Percentiles rank a stretch among this genome's conserved stretches.
phyloP scores from a whole-genome alignment of 106 monocot genomes.

The Agapanthus africanus region DNA sequence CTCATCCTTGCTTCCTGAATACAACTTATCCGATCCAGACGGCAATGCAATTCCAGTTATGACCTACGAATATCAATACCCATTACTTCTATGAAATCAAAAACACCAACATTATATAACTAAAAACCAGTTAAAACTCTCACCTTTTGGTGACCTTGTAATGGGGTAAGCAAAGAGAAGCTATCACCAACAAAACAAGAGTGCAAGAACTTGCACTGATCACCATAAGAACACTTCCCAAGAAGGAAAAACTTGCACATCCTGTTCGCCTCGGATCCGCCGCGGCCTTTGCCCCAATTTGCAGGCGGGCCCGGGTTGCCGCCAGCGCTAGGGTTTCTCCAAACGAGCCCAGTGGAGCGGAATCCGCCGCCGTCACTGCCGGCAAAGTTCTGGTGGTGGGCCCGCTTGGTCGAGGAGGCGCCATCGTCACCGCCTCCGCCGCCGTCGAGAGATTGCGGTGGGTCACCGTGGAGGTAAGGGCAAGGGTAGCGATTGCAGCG shows the following conservation, averaged over 20 bases:
- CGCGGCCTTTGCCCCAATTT: constrained; percentile 51
- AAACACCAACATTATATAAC: too few relatives aligned
- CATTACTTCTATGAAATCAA: too few relatives aligned
- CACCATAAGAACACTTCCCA: constrained; percentile 58
- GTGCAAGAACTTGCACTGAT: constrained; percentile 62
- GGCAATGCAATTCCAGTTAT: constrained; percentile 85
- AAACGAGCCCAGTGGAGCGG: constrained; percentile 15
- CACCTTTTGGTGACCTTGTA: constrained; percentile 85
- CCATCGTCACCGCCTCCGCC: too few relatives aligned
- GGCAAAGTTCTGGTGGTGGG: constrained; percentile 18
- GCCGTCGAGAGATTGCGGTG: background rate
- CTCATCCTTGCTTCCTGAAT: constrained; percentile 83
- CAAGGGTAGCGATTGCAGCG: constrained; percentile 26
- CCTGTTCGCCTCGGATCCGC: constrained; percentile 27
- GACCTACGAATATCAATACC: constrained; percentile 58
- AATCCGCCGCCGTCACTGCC: too few relatives aligned
- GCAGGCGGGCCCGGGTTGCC: constrained; percentile 2
- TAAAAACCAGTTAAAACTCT: too few relatives aligned
- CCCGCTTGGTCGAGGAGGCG: constrained; percentile 10
- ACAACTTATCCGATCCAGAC: constrained; percentile 84
- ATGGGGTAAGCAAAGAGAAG: constrained; percentile 44
- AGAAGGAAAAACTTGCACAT: constrained; percentile 37
- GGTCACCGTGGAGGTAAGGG: constrained; percentile 29
- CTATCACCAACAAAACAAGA: constrained; percentile 56
- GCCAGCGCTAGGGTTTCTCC: constrained; percentile 31